Percentiles rank a stretch among this genome's conserved stretches.
Evolutionary conservation across 176 grass and related monocot genomes (phyloP).

Genomic region (Eleusine coracana): DNA sequence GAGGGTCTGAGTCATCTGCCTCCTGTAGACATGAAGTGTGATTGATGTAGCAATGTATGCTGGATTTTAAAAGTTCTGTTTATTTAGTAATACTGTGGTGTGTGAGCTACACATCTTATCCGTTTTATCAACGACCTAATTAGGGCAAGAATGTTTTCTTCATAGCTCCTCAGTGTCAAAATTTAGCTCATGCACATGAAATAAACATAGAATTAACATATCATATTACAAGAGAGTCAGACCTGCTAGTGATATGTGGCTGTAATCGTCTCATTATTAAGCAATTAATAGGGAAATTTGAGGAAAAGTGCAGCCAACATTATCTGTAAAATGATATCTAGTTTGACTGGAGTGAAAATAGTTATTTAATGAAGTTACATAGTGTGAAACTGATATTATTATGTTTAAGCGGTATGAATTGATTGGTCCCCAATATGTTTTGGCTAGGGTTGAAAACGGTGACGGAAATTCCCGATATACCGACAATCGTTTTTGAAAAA

Average conservation of each 20-base stretch:
- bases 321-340: conserved; percentile 6
- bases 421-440: not conserved
- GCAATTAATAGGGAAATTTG: not conserved
- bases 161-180: not conserved
- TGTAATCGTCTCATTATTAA: not conserved
- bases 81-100: not conserved
- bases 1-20: not conserved
- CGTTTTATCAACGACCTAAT: not conserved
- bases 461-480: too few species aligned
- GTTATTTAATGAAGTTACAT: conserved; percentile 23
- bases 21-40: not conserved
- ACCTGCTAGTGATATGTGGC: not conserved
- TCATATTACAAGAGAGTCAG: not conserved
- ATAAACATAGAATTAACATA: not conserved
- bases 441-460: too few species aligned
- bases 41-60: not conserved
- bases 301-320: not conserved
- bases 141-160: conserved; percentile 10
- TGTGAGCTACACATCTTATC: not conserved
- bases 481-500: too few species aligned
- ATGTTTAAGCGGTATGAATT: not conserved
- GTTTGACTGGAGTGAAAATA: not conserved
- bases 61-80: not conserved
- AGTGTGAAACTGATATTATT: not conserved
- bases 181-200: not conserved